Evolutionary conservation across 2,329 filamentous ascomycete genomes (phyloP), one percentile per base, ranked within the genome.

Genomic region (Falciphora oryzae): DNA sequence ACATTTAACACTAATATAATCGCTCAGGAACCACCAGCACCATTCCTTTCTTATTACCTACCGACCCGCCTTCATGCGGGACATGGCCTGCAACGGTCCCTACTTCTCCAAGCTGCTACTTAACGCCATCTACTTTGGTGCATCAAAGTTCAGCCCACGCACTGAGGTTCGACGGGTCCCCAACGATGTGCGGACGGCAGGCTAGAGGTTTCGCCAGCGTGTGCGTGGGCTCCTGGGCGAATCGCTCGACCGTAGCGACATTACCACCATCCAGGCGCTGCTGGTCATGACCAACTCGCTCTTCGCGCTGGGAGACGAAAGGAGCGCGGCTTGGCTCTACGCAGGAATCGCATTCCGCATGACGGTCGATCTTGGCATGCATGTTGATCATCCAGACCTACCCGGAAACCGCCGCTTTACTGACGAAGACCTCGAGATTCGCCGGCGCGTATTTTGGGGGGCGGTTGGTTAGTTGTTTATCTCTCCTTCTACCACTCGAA

Each of bases 251-350:
- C 74, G 74, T 11, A 83, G 81, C 64, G 77, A 80, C 3, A 80
- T 85, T 13, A 83, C 83, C 0, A 85, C 83, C 0, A 82, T 85
- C 1, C 81, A 84, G 67, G 83, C 81, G 0, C 68, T 85, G 32
- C 72, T 86, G 0, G 73, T 83, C 0, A 81, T 85, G 77, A 78
- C 79, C 0, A 80, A 79, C 59, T 80, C 81, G 0, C 70, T 85
- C 0, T 84, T 85, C 66, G 77, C 82, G 0, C 71, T 80, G 2
- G 76, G 79, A 11, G 81, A 85, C 68, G 78, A 74, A 0, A 73
- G 78, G 1, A 83, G 79, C 1, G 78, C 81, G 2, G 81, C 81
- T 3, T 81, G 79, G 79, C 72, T 69, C 8, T 85, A 80, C 66
- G 76, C 79, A 4, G 68, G 63, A 66, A 16, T 70, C 62, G 14